A percentile compares a stretch with the other conserved stretches of the same genome.
Evolutionary conservation across 106 monocot species (phyloP).

Genomic region (Dendrobium chrysotoxum): DNA sequence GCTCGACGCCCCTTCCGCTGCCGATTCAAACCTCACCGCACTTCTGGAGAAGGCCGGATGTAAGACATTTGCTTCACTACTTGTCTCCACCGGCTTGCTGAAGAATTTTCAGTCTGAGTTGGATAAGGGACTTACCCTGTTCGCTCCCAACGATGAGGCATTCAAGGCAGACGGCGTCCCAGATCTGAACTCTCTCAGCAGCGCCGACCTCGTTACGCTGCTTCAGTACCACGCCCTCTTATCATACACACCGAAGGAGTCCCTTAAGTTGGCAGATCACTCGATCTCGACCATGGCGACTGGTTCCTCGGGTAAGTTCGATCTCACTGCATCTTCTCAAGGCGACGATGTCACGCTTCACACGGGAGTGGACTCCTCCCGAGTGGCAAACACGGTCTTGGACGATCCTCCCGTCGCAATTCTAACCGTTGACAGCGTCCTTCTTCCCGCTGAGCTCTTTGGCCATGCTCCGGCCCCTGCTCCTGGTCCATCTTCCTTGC

Average conservation of each 20-base stretch:
- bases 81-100: slow-evolving; percentile 67
- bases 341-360: slow-evolving; percentile 79
- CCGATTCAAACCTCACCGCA: slow-evolving; percentile 58
- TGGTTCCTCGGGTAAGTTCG: slow-evolving; percentile 58
- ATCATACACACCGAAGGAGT: slow-evolving; percentile 59
- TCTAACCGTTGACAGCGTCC: slow-evolving; percentile 52
- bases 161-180: slow-evolving; percentile 67
- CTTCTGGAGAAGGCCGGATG: slow-evolving; percentile 90
- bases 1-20: slow-evolving; percentile 46
- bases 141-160: slow-evolving; percentile 88
- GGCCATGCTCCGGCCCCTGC: slow-evolving; percentile 38
- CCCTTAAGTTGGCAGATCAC: slow-evolving; percentile 37
- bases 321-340: slow-evolving; percentile 35
- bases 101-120: slow-evolving; percentile 69
- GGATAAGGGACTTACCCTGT: slow-evolving; percentile 70
- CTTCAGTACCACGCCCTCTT: slow-evolving; percentile 89
- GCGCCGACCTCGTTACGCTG: slow-evolving; percentile 74
- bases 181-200: slow-evolving; percentile 41
- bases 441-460: slow-evolving; percentile 60
- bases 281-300: slow-evolving; percentile 60
- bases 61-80: slow-evolving; percentile 66
- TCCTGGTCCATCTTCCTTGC: slow-evolving; percentile 20
- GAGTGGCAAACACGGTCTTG: slow-evolving; percentile 64
- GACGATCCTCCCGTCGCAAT: slow-evolving; percentile 59
- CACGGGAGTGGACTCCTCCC: slow-evolving; percentile 68